These are phyloP conservation scores for Rhodotorula graminis DNA, from an alignment of 768 basidiomycete genomes.

Conservation along the genomic window DNA sequence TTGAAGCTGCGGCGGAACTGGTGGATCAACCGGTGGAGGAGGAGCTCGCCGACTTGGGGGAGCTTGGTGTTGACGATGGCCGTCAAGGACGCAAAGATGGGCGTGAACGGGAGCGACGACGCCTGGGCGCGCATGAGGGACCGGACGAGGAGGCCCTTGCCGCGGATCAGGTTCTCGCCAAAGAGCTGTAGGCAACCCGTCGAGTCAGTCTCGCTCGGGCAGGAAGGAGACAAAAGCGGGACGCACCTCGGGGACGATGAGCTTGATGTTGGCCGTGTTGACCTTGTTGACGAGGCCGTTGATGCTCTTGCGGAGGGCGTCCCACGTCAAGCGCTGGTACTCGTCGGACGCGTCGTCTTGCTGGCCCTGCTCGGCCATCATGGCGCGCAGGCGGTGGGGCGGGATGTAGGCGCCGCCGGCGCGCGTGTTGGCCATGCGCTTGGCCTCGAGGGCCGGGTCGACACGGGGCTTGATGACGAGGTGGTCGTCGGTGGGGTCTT, in stretches of 20 bases:
- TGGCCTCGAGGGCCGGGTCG: conserved; percentile 47
- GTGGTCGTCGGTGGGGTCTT: conserved; percentile 56
- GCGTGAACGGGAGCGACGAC: conserved; percentile 93
- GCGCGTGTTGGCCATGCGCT: conserved; percentile 52
- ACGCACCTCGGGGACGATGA: conserved; percentile 42
- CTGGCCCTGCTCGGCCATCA: conserved; percentile 68
- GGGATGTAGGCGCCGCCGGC: conserved; percentile 96
- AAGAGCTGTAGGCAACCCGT: conserved; percentile 80
- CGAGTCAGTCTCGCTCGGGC: conserved; percentile 45
- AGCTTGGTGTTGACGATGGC: conserved; percentile 95
- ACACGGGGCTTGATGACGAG: conserved; percentile 54
- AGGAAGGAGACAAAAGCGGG: background rate
- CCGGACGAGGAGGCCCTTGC: conserved; percentile 83
- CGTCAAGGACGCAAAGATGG: conserved; percentile 90
- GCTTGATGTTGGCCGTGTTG: conserved; percentile 81
- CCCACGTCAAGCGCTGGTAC: conserved; percentile 95
- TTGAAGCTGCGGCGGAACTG: conserved; percentile 94
- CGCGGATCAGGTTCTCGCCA: conserved; percentile 85
- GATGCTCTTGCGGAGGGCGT: conserved; percentile 91
- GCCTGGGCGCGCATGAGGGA: conserved; percentile 98
- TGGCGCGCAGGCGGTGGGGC: conserved; percentile 81
- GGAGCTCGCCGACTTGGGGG: conserved; percentile 88
- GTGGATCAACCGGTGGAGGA: conserved; percentile 80
- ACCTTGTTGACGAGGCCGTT: conserved; percentile 99
- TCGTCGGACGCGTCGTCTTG: conserved; percentile 77